These are phyloP conservation scores for Colletotrichum sp. DNA, from an alignment of 2,329 filamentous ascomycete species.

Conservation along the genomic window DNA sequence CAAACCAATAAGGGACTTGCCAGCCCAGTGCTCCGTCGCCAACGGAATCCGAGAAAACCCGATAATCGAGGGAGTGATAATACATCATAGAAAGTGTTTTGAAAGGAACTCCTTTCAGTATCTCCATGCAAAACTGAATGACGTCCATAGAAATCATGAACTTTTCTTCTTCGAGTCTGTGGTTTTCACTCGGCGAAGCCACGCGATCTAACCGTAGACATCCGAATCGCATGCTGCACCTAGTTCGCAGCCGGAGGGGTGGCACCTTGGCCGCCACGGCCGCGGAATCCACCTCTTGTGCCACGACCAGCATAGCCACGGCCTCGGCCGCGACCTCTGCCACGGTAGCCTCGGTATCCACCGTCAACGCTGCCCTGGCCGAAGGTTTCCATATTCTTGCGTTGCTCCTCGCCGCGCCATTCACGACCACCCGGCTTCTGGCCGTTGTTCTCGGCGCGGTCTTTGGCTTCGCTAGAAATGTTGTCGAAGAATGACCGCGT, in stretches of 20 bases:
- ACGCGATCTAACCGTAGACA: neutral
- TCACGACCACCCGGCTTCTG: slow-evolving; percentile 79
- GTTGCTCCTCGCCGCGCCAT: slow-evolving; percentile 91
- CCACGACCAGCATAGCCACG: slow-evolving; percentile 49
- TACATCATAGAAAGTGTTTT: slow-evolving; percentile 17
- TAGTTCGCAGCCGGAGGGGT: slow-evolving; percentile 12
- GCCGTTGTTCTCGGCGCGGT: slow-evolving; percentile 76
- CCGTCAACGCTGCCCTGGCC: slow-evolving; percentile 94
- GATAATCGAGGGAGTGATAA: slow-evolving; percentile 15
- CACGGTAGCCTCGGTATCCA: slow-evolving; percentile 76
- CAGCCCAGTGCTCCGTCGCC: slow-evolving; percentile 15
- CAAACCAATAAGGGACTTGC: slow-evolving; percentile 4
- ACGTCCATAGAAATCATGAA: neutral
- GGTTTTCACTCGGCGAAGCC: neutral
- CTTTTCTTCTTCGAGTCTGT: neutral
- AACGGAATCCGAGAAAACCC: slow-evolving; percentile 17
- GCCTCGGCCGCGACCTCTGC: slow-evolving; percentile 77
- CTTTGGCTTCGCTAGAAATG: slow-evolving; percentile 92
- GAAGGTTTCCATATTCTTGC: slow-evolving; percentile 97
- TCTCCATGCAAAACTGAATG: neutral
- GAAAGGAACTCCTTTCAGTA: neutral
- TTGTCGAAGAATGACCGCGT: slow-evolving; percentile 95
- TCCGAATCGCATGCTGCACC: neutral
- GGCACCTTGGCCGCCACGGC: slow-evolving; percentile 32
- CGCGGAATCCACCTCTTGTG: slow-evolving; percentile 34